These are phyloP conservation scores for Penicillium palitans DNA, from an alignment of 2,329 filamentous ascomycete genomes.

Conservation along the genomic window DNA sequence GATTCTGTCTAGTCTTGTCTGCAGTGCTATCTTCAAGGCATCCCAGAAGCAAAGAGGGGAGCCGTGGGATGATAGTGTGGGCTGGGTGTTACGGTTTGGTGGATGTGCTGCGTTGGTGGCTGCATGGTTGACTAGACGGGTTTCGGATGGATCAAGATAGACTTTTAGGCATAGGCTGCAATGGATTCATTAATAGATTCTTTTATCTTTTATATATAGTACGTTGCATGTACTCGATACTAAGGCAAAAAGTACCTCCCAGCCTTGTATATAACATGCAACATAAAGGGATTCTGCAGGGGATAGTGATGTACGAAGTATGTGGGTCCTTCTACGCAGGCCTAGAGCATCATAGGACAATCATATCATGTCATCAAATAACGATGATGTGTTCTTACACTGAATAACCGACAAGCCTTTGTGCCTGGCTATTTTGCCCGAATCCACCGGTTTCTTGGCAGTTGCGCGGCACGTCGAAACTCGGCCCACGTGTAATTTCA, in stretches of 20 bases:
- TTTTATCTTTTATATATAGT: neutral
- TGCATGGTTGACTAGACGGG: slow-evolving; percentile 68
- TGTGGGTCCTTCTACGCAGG: neutral
- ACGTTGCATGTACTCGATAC: too few species aligned
- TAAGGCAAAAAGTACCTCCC: neutral
- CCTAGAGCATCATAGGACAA: neutral
- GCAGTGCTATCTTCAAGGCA: slow-evolving; percentile 77
- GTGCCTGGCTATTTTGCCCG: slow-evolving; percentile 4
- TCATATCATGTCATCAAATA: neutral
- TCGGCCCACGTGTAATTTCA: slow-evolving; percentile 17
- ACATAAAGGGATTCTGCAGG: neutral
- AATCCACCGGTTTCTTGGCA: slow-evolving; percentile 18
- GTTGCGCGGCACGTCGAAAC: slow-evolving; percentile 11
- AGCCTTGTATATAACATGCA: neutral
- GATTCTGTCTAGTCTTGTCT: slow-evolving; percentile 82
- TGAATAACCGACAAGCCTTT: neutral
- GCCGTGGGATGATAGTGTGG: slow-evolving; percentile 82
- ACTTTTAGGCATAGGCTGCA: neutral
- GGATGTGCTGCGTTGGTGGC: slow-evolving; percentile 76
- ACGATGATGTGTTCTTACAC: neutral
- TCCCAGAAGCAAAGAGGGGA: slow-evolving; percentile 84
- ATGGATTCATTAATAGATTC: neutral
- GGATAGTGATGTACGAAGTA: neutral
- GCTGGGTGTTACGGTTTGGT: slow-evolving; percentile 81
- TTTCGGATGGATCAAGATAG: slow-evolving; percentile 58